Conservation (phyloP, 768 basidiomycete species). For the Coprinopsis cinerea region DNA sequence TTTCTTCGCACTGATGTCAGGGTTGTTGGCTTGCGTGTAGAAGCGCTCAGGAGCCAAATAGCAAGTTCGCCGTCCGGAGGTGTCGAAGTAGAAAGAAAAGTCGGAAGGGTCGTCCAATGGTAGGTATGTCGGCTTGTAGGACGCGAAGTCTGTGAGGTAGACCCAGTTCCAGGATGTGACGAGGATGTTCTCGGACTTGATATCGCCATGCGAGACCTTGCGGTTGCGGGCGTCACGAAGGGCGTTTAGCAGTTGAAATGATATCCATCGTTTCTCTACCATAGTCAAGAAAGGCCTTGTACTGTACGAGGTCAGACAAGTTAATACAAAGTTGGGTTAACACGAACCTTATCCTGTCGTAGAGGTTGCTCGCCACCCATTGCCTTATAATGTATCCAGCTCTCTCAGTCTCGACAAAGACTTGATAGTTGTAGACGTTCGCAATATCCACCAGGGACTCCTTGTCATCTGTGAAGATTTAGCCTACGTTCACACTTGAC, state of each 20-base stretch:
- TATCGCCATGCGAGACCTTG: slow-evolving; percentile 94
- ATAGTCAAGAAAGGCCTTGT: slow-evolving; percentile 89
- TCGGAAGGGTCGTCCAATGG: slow-evolving; percentile 96
- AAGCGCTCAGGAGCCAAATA: slow-evolving; percentile 97
- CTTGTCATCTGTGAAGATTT: slow-evolving; percentile 58
- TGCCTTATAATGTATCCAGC: slow-evolving; percentile 94
- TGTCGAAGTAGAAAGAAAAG: slow-evolving; percentile 98
- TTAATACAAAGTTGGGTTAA: background rate
- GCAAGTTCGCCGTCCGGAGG: slow-evolving; percentile 87
- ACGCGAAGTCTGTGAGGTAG: slow-evolving; percentile 91
- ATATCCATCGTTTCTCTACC: slow-evolving; percentile 98
- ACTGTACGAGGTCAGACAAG: slow-evolving; percentile 34
- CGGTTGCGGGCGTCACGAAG: slow-evolving; percentile 77
- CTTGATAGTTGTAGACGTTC: slow-evolving; percentile 86
- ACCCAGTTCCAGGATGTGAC: slow-evolving; percentile 97
- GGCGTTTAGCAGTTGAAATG: slow-evolving; percentile 85
- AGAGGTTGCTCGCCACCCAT: slow-evolving; percentile 91
- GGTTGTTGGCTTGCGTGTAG: slow-evolving; percentile 66
- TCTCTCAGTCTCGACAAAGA: slow-evolving; percentile 90
- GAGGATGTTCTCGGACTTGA: slow-evolving; percentile 95
- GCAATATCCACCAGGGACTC: slow-evolving; percentile 79
- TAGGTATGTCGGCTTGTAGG: slow-evolving; percentile 92
- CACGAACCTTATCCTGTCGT: slow-evolving; percentile 91
- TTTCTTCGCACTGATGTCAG: slow-evolving; percentile 68
- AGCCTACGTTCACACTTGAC: slow-evolving; percentile 1